Percentiles rank a stretch among this genome's conserved stretches.
Evolutionary conservation across 1,284 basidiomycete genomes (phyloP).

Genomic region (Ustilago hordei): DNA sequence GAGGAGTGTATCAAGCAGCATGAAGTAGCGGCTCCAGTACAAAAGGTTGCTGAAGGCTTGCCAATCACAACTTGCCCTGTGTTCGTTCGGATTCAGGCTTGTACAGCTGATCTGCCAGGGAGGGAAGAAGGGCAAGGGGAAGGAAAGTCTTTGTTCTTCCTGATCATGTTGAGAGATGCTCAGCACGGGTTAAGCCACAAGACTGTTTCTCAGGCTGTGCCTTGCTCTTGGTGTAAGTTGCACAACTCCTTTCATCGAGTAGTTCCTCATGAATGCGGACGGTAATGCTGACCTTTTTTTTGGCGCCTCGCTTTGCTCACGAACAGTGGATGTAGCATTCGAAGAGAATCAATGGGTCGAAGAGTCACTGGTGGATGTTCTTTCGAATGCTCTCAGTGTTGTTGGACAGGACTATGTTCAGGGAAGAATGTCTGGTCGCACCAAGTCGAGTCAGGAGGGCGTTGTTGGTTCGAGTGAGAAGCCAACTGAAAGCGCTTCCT

Average conservation of each 20-base stretch:
- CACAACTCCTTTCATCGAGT: not conserved
- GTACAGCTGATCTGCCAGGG: slow-evolving; percentile 48
- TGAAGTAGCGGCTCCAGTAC: slow-evolving; percentile 71
- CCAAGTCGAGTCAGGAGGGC: slow-evolving; percentile 49
- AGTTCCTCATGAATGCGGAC: not conserved
- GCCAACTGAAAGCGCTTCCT: slow-evolving; percentile 3
- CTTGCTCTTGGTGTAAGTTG: slow-evolving; percentile 63
- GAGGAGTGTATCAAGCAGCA: slow-evolving; percentile 83
- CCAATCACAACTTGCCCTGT: slow-evolving; percentile 91
- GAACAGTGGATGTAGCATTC: slow-evolving; percentile 60
- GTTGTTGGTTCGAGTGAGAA: slow-evolving; percentile 19
- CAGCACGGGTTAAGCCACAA: slow-evolving; percentile 61
- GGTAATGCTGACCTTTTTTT: not conserved
- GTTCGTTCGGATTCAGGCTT: slow-evolving; percentile 91
- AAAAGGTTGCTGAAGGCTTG: slow-evolving; percentile 40
- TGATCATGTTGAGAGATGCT: slow-evolving; percentile 63
- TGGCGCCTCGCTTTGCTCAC: not conserved
- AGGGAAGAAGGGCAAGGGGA: slow-evolving; percentile 1
- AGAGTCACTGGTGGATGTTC: slow-evolving; percentile 63
- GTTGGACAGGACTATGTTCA: slow-evolving; percentile 65
- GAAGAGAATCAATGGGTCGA: slow-evolving; percentile 68
- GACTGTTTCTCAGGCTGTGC: slow-evolving; percentile 63
- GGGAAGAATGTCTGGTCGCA: slow-evolving; percentile 55
- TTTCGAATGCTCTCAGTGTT: slow-evolving; percentile 61
- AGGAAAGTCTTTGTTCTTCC: slow-evolving; percentile 55